Evolutionary conservation across 2,329 filamentous ascomycete species (phyloP), one percentile per base, ranked within the genome.

Genomic region (Epichloe coenophiala): DNA sequence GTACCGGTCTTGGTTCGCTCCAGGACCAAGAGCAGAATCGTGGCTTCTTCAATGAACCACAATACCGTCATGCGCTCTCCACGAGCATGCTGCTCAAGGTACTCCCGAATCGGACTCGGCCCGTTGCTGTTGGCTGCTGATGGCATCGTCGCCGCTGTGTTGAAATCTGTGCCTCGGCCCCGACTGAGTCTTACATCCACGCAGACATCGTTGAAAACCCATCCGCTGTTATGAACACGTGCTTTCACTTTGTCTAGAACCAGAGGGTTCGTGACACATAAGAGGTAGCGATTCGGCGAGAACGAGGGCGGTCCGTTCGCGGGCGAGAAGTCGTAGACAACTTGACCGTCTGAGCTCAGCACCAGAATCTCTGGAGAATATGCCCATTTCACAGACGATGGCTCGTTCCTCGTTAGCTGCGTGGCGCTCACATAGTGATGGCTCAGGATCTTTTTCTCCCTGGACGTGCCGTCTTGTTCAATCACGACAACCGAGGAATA

Each of bases 391-490:
- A 60, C 46, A 2, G 62, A 62, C n/a, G 57, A 59, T 1, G 56
- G 27, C 12, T 66, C 64, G 51, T 63, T 63, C 9, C 64, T 58
- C 8, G 64, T 65, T 6, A 66, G 54, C 21, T 66, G 64, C 2
- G 63, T 65, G 21, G 63, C 64, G 12, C 56, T 60, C 33, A 67
- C 64, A 37, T 66, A 67, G 56, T 67, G 64, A 31, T 66, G 64
- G 46, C 61, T 62, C 23, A 66, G 59, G 8, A 63, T 54, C 54
- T 65, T 66, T 45, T 61, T 61, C 19, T 59, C 57, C 37, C 59
- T 56, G 23, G 53, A 43, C 33, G 57, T 63, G 39, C 55, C 60
- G 17, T 62, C 61, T 1, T 61, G 56, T 31, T 65, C 64, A 5
- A 59, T 57, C n/a, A 66, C 58, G 2, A 59, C 55, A 23, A 66